Evolutionary conservation across 2,329 filamentous ascomycete species (phyloP), one percentile per base, ranked within the genome.

Genomic region (Tolypocladium nubicola): DNA sequence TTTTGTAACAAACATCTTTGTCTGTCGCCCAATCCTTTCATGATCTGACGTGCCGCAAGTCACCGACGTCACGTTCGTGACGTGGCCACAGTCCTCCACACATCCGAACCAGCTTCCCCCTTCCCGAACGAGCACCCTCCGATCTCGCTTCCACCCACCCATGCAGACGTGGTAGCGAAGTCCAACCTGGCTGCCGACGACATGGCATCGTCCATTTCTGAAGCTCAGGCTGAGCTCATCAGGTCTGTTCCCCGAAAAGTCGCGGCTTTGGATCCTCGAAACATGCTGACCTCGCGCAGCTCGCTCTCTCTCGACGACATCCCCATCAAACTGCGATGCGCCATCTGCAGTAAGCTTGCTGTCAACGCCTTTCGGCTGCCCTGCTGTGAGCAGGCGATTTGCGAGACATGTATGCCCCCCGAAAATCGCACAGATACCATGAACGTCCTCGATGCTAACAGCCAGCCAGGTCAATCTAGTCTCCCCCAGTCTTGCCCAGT

Each of bases 331-430:
- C 82, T 99, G 62, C 88, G 92, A 73, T 99, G 94, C 78, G 90
- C 90, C 55, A 89, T 90, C 65, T 99, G 94, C 75, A 94, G 88
- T 75, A 91, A 89, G 71, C 80, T 97, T 58, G 92, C 91, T 37
- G 78, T 96, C 62, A 95, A 97, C 70, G 90, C 93, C 10, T 96
- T 90, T 71, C 89, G 92, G 61, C 79, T 97, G 35, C 90, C 92
- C 1, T 99, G 94, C 74, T 99, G 94, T 72, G 94, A 97, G 68
- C 93, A 96, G 69, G 87, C 89, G 45, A 96, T 97, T 58, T 97
- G 94, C 78, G 88, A 93, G 68, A 81, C 79, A 62, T 99, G 94
- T 97, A 61, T 56, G 65, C 56, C n/a, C 23, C 2, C 8, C 37
- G 7, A 13, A 14, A 38, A 7, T 13, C 3, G 2, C 11, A 4